Conservation (phyloP, 768 basidiomycete genomes). For the Pleurotus platypus region DNA sequence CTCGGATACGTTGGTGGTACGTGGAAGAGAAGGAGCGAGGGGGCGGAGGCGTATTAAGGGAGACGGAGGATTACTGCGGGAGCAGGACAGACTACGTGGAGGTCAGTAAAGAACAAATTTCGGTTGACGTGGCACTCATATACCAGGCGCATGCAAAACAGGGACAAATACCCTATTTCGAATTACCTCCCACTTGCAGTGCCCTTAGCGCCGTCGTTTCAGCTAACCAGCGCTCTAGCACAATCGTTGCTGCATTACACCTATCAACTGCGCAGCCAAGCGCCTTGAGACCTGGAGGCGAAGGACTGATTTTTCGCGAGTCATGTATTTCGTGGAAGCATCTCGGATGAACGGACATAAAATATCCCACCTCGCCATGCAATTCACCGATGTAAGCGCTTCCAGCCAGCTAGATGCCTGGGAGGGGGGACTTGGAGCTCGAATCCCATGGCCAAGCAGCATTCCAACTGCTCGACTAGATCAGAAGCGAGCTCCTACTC, state of each 20-base stretch:
- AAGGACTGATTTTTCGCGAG: no score
- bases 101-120: conserved; percentile 18
- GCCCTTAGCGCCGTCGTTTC: background rate
- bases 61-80: conserved; percentile 25
- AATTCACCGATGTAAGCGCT: background rate
- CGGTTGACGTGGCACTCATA: conserved; percentile 16
- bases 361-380: background rate
- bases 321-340: no score
- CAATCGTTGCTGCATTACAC: background rate
- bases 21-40: conserved; percentile 9
- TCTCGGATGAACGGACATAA: no score
- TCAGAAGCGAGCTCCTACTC: no score
- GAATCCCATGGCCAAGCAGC: no score
- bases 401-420: no score
- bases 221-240: background rate
- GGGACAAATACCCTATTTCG: conserved; percentile 3
- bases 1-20: conserved; percentile 9
- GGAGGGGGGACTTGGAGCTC: no score
- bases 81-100: conserved; percentile 35
- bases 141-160: background rate
- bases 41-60: conserved; percentile 10
- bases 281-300: no score
- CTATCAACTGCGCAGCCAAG: background rate
- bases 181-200: background rate
- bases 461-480: no score